Evolutionary conservation across 768 basidiomycete genomes (phyloP), one percentile per base, ranked within the genome.

Genomic region (Galerina sulciceps): DNA sequence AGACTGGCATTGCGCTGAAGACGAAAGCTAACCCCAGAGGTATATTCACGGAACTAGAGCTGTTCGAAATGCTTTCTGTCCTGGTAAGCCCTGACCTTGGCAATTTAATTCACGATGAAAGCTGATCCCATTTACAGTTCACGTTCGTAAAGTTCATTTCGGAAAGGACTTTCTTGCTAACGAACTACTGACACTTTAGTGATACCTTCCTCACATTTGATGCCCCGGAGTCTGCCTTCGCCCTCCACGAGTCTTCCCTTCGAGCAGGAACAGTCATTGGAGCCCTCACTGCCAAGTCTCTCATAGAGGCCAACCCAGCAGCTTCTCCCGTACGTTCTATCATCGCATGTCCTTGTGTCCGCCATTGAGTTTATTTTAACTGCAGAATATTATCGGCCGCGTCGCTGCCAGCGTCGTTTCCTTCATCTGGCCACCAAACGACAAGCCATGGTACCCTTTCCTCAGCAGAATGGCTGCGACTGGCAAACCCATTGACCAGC

Each of bases 1-100:
- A 81, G 79, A 71, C 74, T 42, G 83, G 82, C 3, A 71, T 85
- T 26, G 65, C 76, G 11, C 62, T 83, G 40, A 85, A 84, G 70
- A 81, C 81, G 3, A 71, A 75, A 43, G 73, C 71, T 26, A 79
- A 78, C 36, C 79, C 80, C 2, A 61, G 63, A 3, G 82, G 82
- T 0, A 31, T 78, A 34, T 78, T 75, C 64, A 83, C 81, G 0
- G 79, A 77, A 57, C 72, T 79, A 38, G 81, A 84, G 62, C 59
- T 82, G 15, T 82, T 77, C 59, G 76, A 79, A 40, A 81, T 81
- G 75, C 68, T 81, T 22, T 45, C 69, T 4, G 64, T 62, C 9
- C 63, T 78, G 22, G 76, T 77, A 59, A 55, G 73, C 61, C 10
- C 41, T 4, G 8, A 59, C 9, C 15, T 17, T 54, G 34, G 63